A percentile compares a stretch with the other conserved stretches of the same genome.
Conservation (phyloP, 1,284 basidiomycete species). For the Tylopilus sp. region DNA sequence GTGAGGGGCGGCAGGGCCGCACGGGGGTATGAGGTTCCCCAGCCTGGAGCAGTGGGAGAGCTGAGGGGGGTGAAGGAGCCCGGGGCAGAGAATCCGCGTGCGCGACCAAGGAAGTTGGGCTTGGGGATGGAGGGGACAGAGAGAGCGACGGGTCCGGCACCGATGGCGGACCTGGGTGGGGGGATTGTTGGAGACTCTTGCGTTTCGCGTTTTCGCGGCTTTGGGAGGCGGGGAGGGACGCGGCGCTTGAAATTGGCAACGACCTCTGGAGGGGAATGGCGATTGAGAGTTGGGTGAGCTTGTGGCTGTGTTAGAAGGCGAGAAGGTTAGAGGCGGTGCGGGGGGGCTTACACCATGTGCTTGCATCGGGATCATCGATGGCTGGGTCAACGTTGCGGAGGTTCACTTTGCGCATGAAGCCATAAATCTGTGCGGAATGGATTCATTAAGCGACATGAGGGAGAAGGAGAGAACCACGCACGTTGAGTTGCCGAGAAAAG, state of each 20-base stretch:
- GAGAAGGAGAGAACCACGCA: constrained; percentile 43
- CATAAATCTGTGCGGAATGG: constrained; percentile 68
- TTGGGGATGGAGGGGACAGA: constrained; percentile 46
- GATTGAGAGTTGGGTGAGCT: constrained; percentile 85
- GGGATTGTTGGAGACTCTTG: constrained; percentile 58
- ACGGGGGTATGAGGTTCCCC: constrained; percentile 56
- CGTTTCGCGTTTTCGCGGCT: constrained; percentile 69
- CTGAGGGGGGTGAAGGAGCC: constrained; percentile 66
- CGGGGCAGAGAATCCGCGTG: constrained; percentile 75
- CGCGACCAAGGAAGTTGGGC: constrained; percentile 46
- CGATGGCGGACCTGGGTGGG: constrained; percentile 67
- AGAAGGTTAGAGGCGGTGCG: constrained; percentile 16
- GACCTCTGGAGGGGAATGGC: constrained; percentile 79
- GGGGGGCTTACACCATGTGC: constrained; percentile 81
- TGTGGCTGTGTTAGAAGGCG: constrained; percentile 22
- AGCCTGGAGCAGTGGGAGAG: constrained; percentile 50
- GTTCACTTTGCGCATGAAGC: constrained; percentile 92
- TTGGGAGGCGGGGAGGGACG: constrained; percentile 83
- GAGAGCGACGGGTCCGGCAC: constrained; percentile 57
- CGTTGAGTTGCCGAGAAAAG: constrained; percentile 91
- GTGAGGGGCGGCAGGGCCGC: constrained; percentile 73
- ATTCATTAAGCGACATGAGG: constrained; percentile 18
- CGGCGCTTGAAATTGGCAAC: constrained; percentile 89
- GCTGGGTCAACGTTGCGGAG: constrained; percentile 86
- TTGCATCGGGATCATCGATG: constrained; percentile 87